Evolutionary conservation across 768 basidiomycete species (phyloP), one percentile per base, ranked within the genome.

Genomic region (Mycena pura): DNA sequence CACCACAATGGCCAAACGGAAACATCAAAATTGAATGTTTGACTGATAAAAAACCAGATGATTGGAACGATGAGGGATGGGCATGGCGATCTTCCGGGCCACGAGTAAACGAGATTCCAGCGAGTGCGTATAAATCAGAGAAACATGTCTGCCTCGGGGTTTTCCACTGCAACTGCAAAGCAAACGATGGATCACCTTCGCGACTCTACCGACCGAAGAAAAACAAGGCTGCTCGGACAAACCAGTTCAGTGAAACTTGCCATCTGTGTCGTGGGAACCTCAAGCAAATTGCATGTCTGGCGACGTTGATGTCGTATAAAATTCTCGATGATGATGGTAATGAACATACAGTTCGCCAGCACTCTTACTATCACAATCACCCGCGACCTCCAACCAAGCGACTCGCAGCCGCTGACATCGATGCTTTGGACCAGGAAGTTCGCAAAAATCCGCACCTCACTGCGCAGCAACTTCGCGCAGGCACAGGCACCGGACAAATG

Each of bases 131-230:
- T 24, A 45, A 59, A 14, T 17, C 38, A 4, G 48, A 59, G 31
- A 50, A 50, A 36, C 21, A 39, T 21, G 2, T 40, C 17, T 59
- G 57, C 22, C 49, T 43, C 9, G 57, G 57, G 1, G 25, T 40
- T 13, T 32, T 49, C n/a, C 57, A 43, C 17, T 58, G 57, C 13
- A 10, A 8, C 11, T 58, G 57, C 39, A 22, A 3, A 3, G 10
- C 34, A 19, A 28, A 22, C 15, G 3, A 15, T 21, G 57, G 57
- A 14, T 3, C 2, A 24, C 57, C 46, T 7, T 3, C 8, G 5
- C 57, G 57, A 3, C 31, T 58, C n/a, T 58, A 29, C 11, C 57
- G 57, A 14, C 57, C 39, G n/a, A 41, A 21, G 48, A 58, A 28
- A n/a, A 19, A 49, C 9, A 44, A 44, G 13, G 13, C 1, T 0